phyloP scores from a whole-genome alignment of 768 basidiomycete species.

The Serendipita sp. region DNA sequence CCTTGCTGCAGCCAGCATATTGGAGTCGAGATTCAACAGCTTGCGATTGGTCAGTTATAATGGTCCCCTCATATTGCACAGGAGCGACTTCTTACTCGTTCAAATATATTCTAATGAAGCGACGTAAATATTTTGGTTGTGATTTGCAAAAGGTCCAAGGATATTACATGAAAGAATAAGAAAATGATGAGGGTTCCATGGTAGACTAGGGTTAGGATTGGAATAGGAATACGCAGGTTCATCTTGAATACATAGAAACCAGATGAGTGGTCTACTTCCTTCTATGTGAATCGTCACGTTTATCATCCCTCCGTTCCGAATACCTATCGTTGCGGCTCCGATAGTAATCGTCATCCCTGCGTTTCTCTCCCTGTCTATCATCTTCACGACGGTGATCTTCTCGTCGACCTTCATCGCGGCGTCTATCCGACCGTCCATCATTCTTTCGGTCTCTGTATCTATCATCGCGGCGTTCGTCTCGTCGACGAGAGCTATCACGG shows the following conservation, averaged over 20 bases:
- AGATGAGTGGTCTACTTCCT: no score
- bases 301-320: background rate
- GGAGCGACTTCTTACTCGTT: no score
- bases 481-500: background rate
- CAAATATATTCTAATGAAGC: no score
- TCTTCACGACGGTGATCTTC: background rate
- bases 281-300: no score
- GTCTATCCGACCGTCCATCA: background rate
- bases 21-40: conserved; percentile 1
- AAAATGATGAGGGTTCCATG: no score
- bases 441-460: background rate
- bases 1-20: conserved; percentile 6
- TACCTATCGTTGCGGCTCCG: background rate
- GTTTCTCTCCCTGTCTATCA: background rate
- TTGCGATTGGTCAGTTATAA: no score
- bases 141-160: no score
- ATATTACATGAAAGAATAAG: no score
- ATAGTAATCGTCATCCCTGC: background rate
- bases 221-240: no score
- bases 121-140: no score
- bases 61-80: no score
- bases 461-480: conserved; percentile 1
- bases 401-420: background rate
- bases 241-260: background rate
- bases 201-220: no score